These are phyloP conservation scores for Pleurozium schreberi DNA, from an alignment of 225 moss, liverwort and hornwort species.

Conservation along the genomic window DNA sequence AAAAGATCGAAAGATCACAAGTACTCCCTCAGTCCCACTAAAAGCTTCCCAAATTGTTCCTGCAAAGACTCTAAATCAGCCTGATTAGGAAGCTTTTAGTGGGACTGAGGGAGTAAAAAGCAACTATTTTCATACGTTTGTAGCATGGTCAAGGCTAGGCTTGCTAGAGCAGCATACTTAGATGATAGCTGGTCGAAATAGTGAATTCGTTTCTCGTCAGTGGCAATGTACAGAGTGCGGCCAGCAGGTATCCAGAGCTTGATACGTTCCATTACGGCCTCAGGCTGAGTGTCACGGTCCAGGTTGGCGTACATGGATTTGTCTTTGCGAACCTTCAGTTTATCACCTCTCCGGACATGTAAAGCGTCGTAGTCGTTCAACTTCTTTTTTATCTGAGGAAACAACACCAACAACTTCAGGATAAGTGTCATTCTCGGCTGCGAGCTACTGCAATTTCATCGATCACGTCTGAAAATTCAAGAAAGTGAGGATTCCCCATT, in stretches of 20 bases:
- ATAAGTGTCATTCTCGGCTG: background rate
- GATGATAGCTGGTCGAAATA: slow-evolving; percentile 22
- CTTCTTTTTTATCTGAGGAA: slow-evolving; percentile 17
- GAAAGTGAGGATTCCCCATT: background rate
- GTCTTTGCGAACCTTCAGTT: slow-evolving; percentile 16
- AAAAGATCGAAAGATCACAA: background rate
- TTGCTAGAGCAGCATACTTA: slow-evolving; percentile 9
- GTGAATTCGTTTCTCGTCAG: slow-evolving; percentile 24
- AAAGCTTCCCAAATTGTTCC: no score
- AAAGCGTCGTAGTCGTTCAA: slow-evolving; percentile 46
- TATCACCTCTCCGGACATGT: slow-evolving; percentile 50
- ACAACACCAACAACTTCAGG: background rate
- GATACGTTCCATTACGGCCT: slow-evolving; percentile 30
- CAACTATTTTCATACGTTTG: background rate
- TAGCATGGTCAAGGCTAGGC: background rate
- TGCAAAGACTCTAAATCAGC: no score
- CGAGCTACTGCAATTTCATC: background rate
- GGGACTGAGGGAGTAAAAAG: no score
- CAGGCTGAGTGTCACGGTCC: slow-evolving; percentile 41
- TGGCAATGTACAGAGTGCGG: slow-evolving; percentile 40
- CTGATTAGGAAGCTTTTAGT: no score
- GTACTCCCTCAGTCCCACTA: no score
- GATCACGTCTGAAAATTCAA: background rate
- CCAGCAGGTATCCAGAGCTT: slow-evolving; percentile 34
- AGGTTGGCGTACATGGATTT: slow-evolving; percentile 31